Evolutionary conservation across 2,329 filamentous ascomycete species (phyloP), one percentile per base, ranked within the genome.

Genomic region (Sordariomycetes sp.): DNA sequence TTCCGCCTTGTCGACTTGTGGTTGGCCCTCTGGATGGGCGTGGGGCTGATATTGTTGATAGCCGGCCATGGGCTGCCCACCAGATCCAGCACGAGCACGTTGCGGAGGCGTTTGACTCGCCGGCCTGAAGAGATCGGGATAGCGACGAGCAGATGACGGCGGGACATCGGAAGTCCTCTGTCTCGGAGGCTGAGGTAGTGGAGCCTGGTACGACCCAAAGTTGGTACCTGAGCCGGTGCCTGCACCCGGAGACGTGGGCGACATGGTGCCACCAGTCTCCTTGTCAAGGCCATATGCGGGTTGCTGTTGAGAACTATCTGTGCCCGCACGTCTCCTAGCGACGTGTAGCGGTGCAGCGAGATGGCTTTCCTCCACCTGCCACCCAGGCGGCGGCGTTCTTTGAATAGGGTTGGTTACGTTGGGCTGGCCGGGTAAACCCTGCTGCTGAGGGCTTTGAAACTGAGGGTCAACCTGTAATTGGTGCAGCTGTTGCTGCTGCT

Each of bases 311-410:
- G 51, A 48, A 30, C 41, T 40, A 14, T 44, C 45, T 3, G 53
- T 53, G 14, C 49, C 53, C 16, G 55, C 45, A 15, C 57, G 53
- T 32, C 57, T 56, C 33, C 52, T 53, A 8, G 49, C 44, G 3
- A 55, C 46, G 4, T 59, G 53, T 14, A 75, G 55, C 18, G 72
- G 72, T 40, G 70, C 63, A 2, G 63, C 53, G 23, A 76, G 54
- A 38, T 70, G 61, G 8, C 72, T 75, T 50, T 74, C 70, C 41
- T 75, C 62, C 6, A 71, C 50, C 32, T 65, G 70, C 71, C 72
- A 76, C 14, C 62, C 64, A n/a, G 55, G 51, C 2, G 60, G 62
- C 18, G 61, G 59, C 50, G 12, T 34, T n/a, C n/a, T n/a, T n/a
- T n/a, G n/a, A n/a, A n/a, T n/a, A 34, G 34, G 21, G 26, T 14